Percentiles rank a stretch among this genome's conserved stretches.
Conservation (phyloP, 352 stramenopile species). For the Pythium aquatile region DNA sequence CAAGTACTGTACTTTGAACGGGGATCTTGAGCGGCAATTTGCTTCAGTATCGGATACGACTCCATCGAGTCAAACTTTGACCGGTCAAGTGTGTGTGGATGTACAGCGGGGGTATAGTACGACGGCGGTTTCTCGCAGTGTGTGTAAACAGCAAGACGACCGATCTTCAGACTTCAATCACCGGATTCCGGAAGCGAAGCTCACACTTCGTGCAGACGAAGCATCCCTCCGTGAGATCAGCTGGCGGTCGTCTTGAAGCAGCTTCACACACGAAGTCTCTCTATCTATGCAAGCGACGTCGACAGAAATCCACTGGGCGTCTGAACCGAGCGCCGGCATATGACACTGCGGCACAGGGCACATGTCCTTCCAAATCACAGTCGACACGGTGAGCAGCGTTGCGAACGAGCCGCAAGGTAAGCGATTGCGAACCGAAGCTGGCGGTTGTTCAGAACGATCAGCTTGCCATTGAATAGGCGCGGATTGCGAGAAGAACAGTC, state of each 20-base stretch:
- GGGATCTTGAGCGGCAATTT: too few species aligned
- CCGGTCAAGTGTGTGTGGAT: too few species aligned
- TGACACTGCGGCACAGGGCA: not conserved
- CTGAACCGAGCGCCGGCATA: not conserved
- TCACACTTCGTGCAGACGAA: not conserved
- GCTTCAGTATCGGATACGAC: too few species aligned
- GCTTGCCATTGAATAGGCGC: too few species aligned
- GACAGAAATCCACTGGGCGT: not conserved
- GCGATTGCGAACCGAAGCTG: too few species aligned
- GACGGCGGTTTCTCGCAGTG: not conserved
- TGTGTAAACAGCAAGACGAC: not conserved
- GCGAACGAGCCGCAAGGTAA: too few species aligned
- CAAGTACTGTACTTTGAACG: not conserved
- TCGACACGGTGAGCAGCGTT: too few species aligned
- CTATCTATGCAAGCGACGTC: not conserved
- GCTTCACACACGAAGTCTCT: too few species aligned
- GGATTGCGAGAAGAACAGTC: too few species aligned
- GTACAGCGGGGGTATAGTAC: not conserved
- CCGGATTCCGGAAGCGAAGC: not conserved
- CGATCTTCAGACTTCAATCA: not conserved
- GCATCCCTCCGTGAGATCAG: not conserved
- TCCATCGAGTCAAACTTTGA: too few species aligned
- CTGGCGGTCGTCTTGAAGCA: not conserved
- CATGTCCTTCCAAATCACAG: too few species aligned
- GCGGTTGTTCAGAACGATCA: too few species aligned